A percentile compares a stretch with the other conserved stretches of the same genome.
Evolutionary conservation across 768 basidiomycete species (phyloP).

Genomic region (Glaciozyma martinii): DNA sequence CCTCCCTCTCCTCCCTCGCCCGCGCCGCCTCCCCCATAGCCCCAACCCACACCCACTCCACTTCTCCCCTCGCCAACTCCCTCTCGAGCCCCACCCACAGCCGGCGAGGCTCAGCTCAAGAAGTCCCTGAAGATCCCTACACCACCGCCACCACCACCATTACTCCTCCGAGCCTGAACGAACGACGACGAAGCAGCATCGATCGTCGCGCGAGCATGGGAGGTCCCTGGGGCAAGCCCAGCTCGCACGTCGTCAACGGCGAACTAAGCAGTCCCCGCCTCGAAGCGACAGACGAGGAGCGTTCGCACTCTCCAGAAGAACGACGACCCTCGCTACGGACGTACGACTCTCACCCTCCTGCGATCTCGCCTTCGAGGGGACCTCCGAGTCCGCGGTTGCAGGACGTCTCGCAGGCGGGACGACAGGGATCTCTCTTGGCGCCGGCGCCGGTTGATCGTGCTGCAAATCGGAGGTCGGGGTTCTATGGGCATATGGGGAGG

Average conservation of each 20-base stretch:
- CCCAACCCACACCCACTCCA: background rate
- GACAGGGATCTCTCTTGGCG: background rate
- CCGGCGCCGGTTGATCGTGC: conserved; percentile 11
- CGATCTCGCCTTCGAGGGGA: no score
- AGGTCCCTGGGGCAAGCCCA: background rate
- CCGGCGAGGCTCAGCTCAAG: background rate
- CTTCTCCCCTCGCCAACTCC: background rate
- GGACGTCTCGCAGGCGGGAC: background rate
- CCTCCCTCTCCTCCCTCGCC: background rate
- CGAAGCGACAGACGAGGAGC: background rate
- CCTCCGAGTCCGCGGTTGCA: background rate
- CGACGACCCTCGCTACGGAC: no score
- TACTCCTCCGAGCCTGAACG: no score
- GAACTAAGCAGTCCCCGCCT: background rate
- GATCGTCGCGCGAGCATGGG: background rate
- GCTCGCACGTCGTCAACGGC: background rate
- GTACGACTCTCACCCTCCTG: no score
- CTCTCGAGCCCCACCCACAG: conserved; percentile 1
- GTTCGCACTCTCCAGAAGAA: background rate
- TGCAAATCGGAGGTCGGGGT: conserved; percentile 32
- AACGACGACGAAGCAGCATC: background rate
- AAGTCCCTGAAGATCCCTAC: background rate
- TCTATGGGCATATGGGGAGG: conserved; percentile 27
- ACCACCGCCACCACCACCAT: no score
- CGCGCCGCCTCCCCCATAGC: background rate